phyloP scores from a whole-genome alignment of 2,329 filamentous ascomycete species.

The Colletotrichum cordylinicola region DNA sequence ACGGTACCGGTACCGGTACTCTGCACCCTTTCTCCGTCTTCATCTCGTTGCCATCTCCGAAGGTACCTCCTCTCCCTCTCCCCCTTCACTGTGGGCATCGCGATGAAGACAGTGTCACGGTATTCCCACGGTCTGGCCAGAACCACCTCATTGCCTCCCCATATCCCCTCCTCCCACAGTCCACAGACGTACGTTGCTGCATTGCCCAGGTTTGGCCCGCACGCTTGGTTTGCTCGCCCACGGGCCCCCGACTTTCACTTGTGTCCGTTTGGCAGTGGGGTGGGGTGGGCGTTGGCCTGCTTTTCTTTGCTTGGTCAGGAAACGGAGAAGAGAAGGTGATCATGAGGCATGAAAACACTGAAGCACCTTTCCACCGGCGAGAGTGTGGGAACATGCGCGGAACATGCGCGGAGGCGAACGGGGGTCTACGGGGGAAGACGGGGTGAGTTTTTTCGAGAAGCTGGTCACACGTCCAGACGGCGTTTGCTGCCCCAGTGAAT shows the following conservation, averaged over 20 bases:
- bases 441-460: conserved; percentile 1
- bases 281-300: neutral
- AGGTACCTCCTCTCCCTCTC: neutral
- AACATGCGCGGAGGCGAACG: conserved; percentile 16
- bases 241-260: conserved; percentile 17
- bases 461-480: neutral
- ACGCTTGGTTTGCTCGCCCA: conserved; percentile 16
- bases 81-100: neutral
- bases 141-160: neutral
- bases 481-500: neutral
- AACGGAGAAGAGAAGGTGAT: neutral
- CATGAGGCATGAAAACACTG: conserved; percentile 21
- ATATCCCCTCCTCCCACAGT: conserved; percentile 7
- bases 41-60: neutral
- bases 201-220: neutral
- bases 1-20: neutral
- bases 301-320: neutral
- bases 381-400: conserved; percentile 4
- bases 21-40: neutral
- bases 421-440: conserved; percentile 13
- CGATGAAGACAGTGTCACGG: neutral
- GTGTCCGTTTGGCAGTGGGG: conserved; percentile 2
- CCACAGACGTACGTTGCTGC: neutral
- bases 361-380: conserved; percentile 7
- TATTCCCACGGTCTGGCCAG: conserved; percentile 8